phyloP scores from a whole-genome alignment of 2,329 filamentous ascomycete species.

The Alternaria viburni region DNA sequence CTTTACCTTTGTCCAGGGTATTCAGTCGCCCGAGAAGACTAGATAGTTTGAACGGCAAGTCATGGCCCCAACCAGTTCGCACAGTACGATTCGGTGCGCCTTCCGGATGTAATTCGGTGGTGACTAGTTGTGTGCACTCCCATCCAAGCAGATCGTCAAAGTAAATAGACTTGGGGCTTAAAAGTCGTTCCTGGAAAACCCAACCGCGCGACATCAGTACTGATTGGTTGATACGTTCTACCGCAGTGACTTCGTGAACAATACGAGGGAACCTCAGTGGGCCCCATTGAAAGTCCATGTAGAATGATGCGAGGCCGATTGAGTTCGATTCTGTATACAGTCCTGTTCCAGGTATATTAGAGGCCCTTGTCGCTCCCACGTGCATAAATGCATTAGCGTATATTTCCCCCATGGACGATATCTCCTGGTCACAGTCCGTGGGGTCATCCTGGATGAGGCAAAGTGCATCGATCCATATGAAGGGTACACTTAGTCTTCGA shows the following conservation, averaged over 20 bases:
- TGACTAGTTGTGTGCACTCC: not conserved
- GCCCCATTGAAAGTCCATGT: not conserved
- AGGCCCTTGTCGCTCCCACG: not conserved
- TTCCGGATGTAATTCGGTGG: not conserved
- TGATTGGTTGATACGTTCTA: not conserved
- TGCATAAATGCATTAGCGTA: not conserved
- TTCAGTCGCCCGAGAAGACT: not conserved
- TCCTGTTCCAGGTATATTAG: too few species aligned
- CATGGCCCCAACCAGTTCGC: not conserved
- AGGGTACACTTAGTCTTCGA: not conserved
- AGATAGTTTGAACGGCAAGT: not conserved
- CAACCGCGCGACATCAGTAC: not conserved
- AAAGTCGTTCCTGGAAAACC: not conserved
- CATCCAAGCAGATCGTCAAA: not conserved
- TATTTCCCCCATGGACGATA: not conserved
- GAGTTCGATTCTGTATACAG: rapidly evolving
- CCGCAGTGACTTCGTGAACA: not conserved
- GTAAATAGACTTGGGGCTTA: not conserved
- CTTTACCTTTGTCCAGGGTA: rapidly evolving
- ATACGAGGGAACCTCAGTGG: not conserved
- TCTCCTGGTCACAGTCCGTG: not conserved
- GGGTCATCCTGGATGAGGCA: not conserved
- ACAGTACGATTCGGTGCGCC: rapidly evolving
- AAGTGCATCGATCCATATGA: not conserved
- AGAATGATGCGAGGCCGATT: rapidly evolving